Evolutionary conservation across 768 basidiomycete species (phyloP).

Genomic region (Phylloporus sp.): DNA sequence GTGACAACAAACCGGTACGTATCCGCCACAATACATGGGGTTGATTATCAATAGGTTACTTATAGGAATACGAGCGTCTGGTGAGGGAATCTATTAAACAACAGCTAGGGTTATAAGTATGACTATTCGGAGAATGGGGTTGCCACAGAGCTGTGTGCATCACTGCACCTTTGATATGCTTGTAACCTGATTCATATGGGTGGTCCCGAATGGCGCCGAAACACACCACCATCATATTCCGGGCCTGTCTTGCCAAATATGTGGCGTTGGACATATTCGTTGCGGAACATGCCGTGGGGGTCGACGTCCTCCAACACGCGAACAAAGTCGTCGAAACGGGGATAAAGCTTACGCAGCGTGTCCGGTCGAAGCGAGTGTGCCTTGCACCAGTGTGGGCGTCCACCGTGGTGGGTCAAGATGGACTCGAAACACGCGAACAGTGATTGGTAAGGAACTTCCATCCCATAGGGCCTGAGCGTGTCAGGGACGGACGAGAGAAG

Average conservation of each 20-base stretch:
- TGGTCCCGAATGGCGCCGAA: slow-evolving; percentile 34
- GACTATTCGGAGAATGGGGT: neutral
- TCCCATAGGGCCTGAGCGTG: slow-evolving; percentile 70
- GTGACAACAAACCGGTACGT: slow-evolving; percentile 70
- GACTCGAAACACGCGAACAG: slow-evolving; percentile 75
- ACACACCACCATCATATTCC: slow-evolving; percentile 42
- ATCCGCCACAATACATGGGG: neutral
- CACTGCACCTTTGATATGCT: too few relatives aligned
- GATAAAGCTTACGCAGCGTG: slow-evolving; percentile 66
- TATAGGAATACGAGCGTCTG: slow-evolving; percentile 79
- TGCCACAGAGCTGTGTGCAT: neutral
- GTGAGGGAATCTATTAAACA: slow-evolving; percentile 81
- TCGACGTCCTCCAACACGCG: slow-evolving; percentile 66
- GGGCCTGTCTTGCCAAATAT: slow-evolving; percentile 58
- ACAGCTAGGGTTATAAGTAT: slow-evolving; percentile 68
- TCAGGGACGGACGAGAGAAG: slow-evolving; percentile 5
- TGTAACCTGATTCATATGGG: slow-evolving; percentile 5
- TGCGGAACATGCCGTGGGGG: slow-evolving; percentile 73
- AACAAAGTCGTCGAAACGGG: slow-evolving; percentile 75
- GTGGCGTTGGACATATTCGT: slow-evolving; percentile 87
- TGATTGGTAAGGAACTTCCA: slow-evolving; percentile 74
- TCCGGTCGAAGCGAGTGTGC: slow-evolving; percentile 70
- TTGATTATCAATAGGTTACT: slow-evolving; percentile 1
- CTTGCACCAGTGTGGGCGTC: slow-evolving; percentile 97
- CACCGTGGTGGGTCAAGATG: slow-evolving; percentile 65